These are phyloP conservation scores for Quercus rubra DNA, from an alignment of 306 rosid genomes.

Conservation along the genomic window DNA sequence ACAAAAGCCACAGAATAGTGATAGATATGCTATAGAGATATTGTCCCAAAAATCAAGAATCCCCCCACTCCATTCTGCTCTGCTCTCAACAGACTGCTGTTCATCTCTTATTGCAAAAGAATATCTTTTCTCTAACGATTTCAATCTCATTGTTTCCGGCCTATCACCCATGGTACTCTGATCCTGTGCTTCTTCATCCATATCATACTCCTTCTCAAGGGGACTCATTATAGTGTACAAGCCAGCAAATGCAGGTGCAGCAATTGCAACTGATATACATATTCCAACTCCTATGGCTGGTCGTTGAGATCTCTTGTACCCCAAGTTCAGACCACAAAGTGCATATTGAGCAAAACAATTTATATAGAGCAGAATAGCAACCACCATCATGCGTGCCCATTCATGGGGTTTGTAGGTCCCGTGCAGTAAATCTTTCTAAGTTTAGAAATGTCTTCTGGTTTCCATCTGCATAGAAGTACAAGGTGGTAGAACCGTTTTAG, in stretches of 20 bases:
- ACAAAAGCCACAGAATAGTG: conserved; percentile 79
- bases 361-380: conserved; percentile 67
- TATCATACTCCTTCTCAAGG: conserved; percentile 71
- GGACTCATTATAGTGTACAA: conserved; percentile 74
- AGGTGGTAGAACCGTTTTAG: conserved; percentile 79
- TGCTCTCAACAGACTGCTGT: conserved; percentile 34
- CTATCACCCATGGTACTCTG: conserved; percentile 18
- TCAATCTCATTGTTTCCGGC: conserved; percentile 33
- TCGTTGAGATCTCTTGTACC: conserved; percentile 72
- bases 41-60: conserved; percentile 82
- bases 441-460: conserved; percentile 53
- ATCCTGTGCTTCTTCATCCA: conserved; percentile 76
- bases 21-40: conserved; percentile 68
- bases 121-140: conserved; percentile 45
- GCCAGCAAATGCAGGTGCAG: conserved; percentile 78
- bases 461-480: conserved; percentile 77
- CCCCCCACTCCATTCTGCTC: conserved; percentile 81
- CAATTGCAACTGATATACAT: conserved; percentile 66
- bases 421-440: conserved; percentile 72
- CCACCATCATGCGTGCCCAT: conserved; percentile 92
- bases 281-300: conserved; percentile 86
- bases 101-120: conserved; percentile 60
- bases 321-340: conserved; percentile 79
- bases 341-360: conserved; percentile 95
- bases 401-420: conserved; percentile 88